These are phyloP conservation scores for Rhododendron molle DNA, from an alignment of 148 eudicot genomes.

Conservation along the genomic window DNA sequence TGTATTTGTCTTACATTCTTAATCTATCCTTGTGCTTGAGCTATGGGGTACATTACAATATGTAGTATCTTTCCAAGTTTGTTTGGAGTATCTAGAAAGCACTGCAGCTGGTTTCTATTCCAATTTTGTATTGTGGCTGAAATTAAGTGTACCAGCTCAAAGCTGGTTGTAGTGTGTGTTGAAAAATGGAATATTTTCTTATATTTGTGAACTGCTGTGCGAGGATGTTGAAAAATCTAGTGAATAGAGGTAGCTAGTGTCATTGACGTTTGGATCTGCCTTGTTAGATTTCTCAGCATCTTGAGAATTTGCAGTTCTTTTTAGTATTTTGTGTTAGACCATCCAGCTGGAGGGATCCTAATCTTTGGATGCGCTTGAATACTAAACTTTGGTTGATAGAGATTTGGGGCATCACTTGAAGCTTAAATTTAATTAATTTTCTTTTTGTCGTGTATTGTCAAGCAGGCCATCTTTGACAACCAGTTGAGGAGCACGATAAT, in stretches of 20 bases:
- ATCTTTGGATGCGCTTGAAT: too few relatives aligned
- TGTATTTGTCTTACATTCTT: not conserved
- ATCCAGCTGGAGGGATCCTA: too few relatives aligned
- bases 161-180: not conserved
- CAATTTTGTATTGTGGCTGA: not conserved
- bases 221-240: not conserved
- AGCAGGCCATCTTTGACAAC: not conserved
- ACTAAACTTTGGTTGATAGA: too few relatives aligned
- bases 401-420: not conserved
- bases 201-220: not conserved
- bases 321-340: too few relatives aligned
- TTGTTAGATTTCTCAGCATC: too few relatives aligned
- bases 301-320: too few relatives aligned
- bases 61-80: not conserved
- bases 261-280: too few relatives aligned
- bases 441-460: too few relatives aligned
- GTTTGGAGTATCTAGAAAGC: conserved; percentile 4
- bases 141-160: not conserved
- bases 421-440: not conserved
- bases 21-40: not conserved
- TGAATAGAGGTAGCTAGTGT: not conserved
- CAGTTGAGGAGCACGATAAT: not conserved
- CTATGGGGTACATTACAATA: not conserved
- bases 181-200: not conserved
- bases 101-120: not conserved